phyloP scores from a whole-genome alignment of 345 rosid genomes.

The Erysimum cheiranthoides region DNA sequence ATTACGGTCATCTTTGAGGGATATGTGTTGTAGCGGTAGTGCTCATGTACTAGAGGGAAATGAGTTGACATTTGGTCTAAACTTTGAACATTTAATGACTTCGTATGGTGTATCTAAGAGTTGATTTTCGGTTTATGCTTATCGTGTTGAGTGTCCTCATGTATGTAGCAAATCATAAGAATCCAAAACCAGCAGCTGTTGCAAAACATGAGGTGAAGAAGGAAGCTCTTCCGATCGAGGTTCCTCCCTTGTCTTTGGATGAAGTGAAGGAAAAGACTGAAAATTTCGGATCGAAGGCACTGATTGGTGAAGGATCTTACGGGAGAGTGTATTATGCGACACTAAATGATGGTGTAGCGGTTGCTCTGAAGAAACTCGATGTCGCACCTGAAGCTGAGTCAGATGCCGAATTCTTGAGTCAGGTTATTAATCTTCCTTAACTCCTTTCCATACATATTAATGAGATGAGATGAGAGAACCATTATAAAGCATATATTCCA shows the following conservation, averaged over 20 bases:
- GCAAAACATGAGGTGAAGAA: conserved; percentile 71
- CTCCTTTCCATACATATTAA: not conserved
- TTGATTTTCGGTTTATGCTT: conserved; percentile 23
- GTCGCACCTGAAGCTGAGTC: conserved; percentile 80
- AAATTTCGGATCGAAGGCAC: conserved; percentile 64
- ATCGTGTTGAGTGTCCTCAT: conserved; percentile 19
- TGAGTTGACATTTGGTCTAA: not conserved
- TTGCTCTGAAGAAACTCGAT: conserved; percentile 86
- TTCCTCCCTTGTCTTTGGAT: conserved; percentile 63
- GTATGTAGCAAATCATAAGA: conserved; percentile 47
- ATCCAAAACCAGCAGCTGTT: conserved; percentile 59
- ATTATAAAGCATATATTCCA: not conserved
- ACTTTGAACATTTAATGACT: not conserved
- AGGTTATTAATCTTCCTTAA: conserved; percentile 53
- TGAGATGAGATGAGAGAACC: conserved; percentile 3
- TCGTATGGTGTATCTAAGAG: not conserved
- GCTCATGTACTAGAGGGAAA: not conserved
- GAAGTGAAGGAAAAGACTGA: conserved; percentile 74
- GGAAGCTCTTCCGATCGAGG: conserved; percentile 71
- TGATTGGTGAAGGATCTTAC: conserved; percentile 93
- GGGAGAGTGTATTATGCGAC: conserved; percentile 87
- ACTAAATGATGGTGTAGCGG: conserved; percentile 63
- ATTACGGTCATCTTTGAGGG: not conserved
- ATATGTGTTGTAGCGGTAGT: not conserved
- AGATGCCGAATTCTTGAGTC: conserved; percentile 80